Base-by-base conservation (phyloP, 164 flowering plant genomes). In the Aristolochia fimbriata region DNA sequence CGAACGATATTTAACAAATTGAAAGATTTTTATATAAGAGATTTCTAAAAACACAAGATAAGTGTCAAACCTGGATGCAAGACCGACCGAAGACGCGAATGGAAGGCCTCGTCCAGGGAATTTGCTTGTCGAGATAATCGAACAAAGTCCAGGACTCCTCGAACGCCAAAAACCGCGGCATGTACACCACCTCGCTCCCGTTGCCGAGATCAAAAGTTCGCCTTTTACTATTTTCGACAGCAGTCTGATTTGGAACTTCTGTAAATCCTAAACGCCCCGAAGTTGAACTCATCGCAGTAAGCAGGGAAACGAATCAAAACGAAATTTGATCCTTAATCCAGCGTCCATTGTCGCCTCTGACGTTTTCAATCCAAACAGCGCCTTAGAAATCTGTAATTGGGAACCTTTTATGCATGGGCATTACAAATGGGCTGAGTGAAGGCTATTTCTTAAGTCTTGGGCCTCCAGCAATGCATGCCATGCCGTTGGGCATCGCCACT, bases 101-200 rank as follows among this genome's bases (percentile, higher is more conserved):
- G 57, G 77, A 77, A 59, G 98, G 98, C 55, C 98, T 70, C 52
- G 82, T 83, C 98, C 98, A 93, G 0, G 94, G 98, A 33, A 93
- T 85, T 20, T 78, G 65, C 5, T 77, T 71, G 70, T 93, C 61
- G 51, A 93, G 85, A 65, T 84, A 90, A 61, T 83, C 67, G 64
- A 90, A 85, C 66, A 72, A 78, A 10, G 70, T 55, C 88, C 92
- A 86, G 0, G 97, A 78, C 3, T 86, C 76, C 0, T 83, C 77
- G 21, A 45, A 70, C 2, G 76, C 46, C 7, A 86, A 17, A 55
- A 93, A 83, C 24, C 82, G 72, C 3, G 81, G 85, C 25, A 81
- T 50, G 76, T 84, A 78, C 0, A 88, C 37, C 8, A 90, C 72
- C 56, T 93, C 72, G 76, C 99, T 90, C 61, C 86, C 93, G 15